Evolutionary conservation across 2,329 filamentous ascomycete species (phyloP).

Genomic region (Hypomyces perniciosus): DNA sequence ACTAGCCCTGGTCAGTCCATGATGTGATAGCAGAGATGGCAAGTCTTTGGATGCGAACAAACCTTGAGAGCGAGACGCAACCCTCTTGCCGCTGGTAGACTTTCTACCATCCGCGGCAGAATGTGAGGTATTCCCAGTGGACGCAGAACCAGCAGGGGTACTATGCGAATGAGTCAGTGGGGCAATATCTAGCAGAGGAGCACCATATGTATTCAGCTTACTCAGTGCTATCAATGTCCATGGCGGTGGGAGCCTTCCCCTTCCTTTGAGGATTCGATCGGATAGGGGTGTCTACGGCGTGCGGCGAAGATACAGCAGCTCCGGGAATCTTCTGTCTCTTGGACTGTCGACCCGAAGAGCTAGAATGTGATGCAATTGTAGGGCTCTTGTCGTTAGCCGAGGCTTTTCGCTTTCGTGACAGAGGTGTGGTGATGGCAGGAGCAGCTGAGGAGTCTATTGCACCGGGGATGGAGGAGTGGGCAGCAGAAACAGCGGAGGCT

Average conservation of each 20-base stretch:
- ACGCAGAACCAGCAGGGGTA: slow-evolving; percentile 1
- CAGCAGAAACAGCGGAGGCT: slow-evolving; percentile 35
- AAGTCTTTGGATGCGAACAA: slow-evolving; percentile 12
- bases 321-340: slow-evolving; percentile 66
- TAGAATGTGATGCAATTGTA: slow-evolving; percentile 22
- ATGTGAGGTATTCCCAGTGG: slow-evolving; percentile 1
- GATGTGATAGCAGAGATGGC: not conserved
- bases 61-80: slow-evolving; percentile 41
- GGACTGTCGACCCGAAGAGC: slow-evolving; percentile 50
- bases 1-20: slow-evolving; percentile 9
- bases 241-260: slow-evolving; percentile 55
- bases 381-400: slow-evolving; percentile 47
- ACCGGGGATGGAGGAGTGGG: slow-evolving; percentile 9
- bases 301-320: slow-evolving; percentile 31
- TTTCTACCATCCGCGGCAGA: slow-evolving; percentile 59
- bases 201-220: slow-evolving; percentile 32
- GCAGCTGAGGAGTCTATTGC: slow-evolving; percentile 35
- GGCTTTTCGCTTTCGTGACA: slow-evolving; percentile 72
- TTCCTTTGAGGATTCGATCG: slow-evolving; percentile 48
- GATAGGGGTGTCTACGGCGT: slow-evolving; percentile 24
- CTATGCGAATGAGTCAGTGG: slow-evolving; percentile 1
- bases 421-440: slow-evolving; percentile 34
- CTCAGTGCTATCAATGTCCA: slow-evolving; percentile 73
- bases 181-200: not conserved
- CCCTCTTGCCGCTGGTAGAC: slow-evolving; percentile 65